Base-by-base conservation (phyloP, 2,329 filamentous ascomycete genomes). In the Beauveria sp. region DNA sequence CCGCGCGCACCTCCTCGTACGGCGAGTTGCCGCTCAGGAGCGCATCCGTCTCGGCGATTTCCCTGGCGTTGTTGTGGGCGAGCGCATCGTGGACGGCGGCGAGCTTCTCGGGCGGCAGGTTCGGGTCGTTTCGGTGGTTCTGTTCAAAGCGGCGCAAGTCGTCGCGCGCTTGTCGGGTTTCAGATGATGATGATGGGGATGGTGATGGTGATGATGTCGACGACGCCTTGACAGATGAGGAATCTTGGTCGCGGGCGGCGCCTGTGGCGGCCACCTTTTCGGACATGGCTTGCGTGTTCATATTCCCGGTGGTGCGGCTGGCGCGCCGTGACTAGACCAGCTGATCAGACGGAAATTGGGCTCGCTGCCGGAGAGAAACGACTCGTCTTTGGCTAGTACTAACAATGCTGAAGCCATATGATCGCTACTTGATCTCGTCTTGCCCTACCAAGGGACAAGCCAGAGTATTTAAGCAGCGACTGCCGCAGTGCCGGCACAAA, bases 11-110 rank as follows among this genome's bases (percentile, higher is more conserved):
- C 48, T 68, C 65, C 58, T 72, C 70, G 62, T 76, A 76, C 0
- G 75, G 75, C 14, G 75, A 76, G 63, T 76, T 64, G 6, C 76
- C 71, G 6, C 66, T 70, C 22, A 75, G 72, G 4, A 73, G 61
- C 16, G 67, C 61, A 34, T 75, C 73, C 4, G 67, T 69, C 22
- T 70, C 69, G 16, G 69, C 49, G 22, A 74, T 71, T 22, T 74
- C 71, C 18, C 69, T 67, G 6, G 66, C 49, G 31, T 74, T 69
- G 42, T 70, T 72, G 63, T 71, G 66, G 8, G 69, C 64, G 12
- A 75, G 55, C 7, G 69, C 71, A 34, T 69, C 66, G 57, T 71
- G 66, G 45, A 74, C 63, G 51, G 69, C 68, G 10, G 73, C 70
- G 28, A 71, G 63, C 64, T 73, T 74, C 50, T 71, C 74, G 10